These are phyloP conservation scores for Rhododendron henanense DNA, from an alignment of 148 eudicot species.

Conservation along the genomic window DNA sequence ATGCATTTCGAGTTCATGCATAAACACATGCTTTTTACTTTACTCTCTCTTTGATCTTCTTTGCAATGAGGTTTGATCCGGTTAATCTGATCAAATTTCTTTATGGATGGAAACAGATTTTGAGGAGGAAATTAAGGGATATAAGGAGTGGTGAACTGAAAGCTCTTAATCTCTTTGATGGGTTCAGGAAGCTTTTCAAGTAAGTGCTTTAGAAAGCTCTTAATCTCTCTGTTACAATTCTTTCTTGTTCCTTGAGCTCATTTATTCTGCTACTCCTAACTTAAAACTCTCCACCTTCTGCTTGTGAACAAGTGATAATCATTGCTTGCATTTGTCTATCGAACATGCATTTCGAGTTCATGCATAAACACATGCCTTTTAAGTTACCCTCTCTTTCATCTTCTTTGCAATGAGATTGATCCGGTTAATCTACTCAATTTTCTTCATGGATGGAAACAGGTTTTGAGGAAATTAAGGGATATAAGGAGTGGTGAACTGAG, in stretches of 20 bases:
- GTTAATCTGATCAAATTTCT: conserved; percentile 6
- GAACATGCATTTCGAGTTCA: neutral
- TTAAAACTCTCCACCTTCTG: neutral
- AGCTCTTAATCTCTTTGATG: conserved; percentile 66
- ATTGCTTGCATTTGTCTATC: neutral
- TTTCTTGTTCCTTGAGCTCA: neutral
- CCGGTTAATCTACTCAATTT: conserved; percentile 1
- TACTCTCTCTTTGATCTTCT: neutral
- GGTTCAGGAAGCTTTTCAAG: conserved; percentile 66
- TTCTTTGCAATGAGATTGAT: conserved; percentile 1
- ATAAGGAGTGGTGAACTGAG: conserved; percentile 75
- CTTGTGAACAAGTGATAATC: neutral
- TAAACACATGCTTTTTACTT: neutral
- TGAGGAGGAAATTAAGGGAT: conserved; percentile 82
- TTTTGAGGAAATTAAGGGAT: conserved; percentile 78
- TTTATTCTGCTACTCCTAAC: neutral
- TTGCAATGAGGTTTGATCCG: conserved; percentile 2
- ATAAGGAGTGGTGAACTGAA: conserved; percentile 77
- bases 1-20: neutral
- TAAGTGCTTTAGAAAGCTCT: conserved; percentile 21
- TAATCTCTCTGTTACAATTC: neutral
- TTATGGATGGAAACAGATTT: conserved; percentile 48
- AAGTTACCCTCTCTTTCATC: neutral
- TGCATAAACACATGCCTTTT: neutral
- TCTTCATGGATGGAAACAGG: conserved; percentile 40